phyloP scores from a whole-genome alignment of 345 rosid genomes.

The Zanthoxylum bungeanum region DNA sequence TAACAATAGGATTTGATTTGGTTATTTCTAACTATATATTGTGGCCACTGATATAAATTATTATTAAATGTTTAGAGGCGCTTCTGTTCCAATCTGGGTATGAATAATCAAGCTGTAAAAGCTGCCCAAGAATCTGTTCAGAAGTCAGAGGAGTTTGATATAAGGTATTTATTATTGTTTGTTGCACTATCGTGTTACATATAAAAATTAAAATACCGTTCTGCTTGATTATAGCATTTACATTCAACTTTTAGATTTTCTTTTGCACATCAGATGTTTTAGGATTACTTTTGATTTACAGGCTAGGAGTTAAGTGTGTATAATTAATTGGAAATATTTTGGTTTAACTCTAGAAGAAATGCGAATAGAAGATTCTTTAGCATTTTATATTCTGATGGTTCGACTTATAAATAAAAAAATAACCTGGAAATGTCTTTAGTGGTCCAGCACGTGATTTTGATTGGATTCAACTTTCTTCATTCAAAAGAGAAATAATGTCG shows the following conservation, averaged over 20 bases:
- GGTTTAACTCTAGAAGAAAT: background rate
- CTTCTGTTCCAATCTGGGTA: constrained; percentile 94
- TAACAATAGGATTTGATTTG: background rate
- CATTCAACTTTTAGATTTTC: background rate
- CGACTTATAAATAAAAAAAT: too few relatives aligned
- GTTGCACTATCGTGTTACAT: background rate
- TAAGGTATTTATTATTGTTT: constrained; percentile 49
- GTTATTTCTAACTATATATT: constrained; percentile 10
- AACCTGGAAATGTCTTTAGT: background rate
- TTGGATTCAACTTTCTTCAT: background rate
- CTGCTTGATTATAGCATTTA: background rate
- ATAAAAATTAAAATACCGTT: background rate
- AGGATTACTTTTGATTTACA: background rate
- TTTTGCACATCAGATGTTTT: background rate
- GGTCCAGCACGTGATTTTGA: background rate
- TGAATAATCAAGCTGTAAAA: constrained; percentile 89
- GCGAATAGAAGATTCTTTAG: background rate
- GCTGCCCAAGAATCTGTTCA: constrained; percentile 97
- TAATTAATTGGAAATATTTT: background rate
- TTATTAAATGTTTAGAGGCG: constrained; percentile 61
- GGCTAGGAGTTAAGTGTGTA: background rate
- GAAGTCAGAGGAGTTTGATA: constrained; percentile 95
- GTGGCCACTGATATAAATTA: constrained; percentile 4
- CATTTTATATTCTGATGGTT: background rate
- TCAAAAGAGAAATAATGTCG: too few relatives aligned